Evolutionary conservation across 176 grass and related monocot species (phyloP), one percentile per base, ranked within the genome.

Genomic region (Typha latifolia): DNA sequence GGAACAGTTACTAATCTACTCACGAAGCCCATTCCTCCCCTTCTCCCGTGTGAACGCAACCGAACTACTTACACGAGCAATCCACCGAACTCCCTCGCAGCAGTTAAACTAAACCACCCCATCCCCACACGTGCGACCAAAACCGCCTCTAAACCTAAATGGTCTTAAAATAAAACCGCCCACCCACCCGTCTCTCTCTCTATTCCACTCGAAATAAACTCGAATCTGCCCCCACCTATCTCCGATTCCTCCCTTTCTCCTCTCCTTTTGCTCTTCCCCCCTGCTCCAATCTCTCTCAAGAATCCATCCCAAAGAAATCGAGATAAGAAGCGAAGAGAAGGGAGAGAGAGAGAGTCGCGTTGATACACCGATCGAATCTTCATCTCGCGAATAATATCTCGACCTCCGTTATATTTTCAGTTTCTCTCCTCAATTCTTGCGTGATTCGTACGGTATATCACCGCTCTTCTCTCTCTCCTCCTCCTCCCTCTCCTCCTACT

Each of bases 391-490:
- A 74, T 47, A 61, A 62, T 64, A 83, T 68, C 76, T 34, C 23
- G 52, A 69, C 61, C 74, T 74, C 49, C 61, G 72, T 61, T 82
- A 72, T 78, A 32, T 66, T 57, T 47, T 48, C 52, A 78, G 71
- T 53, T 72, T 74, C 29, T 31, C 71, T 21, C 14, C 71, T 64
- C 49, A 6, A 12, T 27, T 51, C 68, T 97, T 78, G 83, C 94
- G 85, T 87, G 85, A 92, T 92, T 92, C 81, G 89, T 90, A 90
- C 89, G 83, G 80, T 92, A 82, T 82, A 89, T 91, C 87, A 91
- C 78, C 83, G 82, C 85, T 81, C 81, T 80, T 90, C 89, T 87
- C 84, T 91, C 84, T 79, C 80, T 70, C 81, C 62, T 75, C 77
- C 84, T 81, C 82, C 78, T 84, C 66, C 68, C 49, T 18, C 61